Conservation (phyloP, 352 stramenopile genomes). For the Blastocystis sp. region DNA sequence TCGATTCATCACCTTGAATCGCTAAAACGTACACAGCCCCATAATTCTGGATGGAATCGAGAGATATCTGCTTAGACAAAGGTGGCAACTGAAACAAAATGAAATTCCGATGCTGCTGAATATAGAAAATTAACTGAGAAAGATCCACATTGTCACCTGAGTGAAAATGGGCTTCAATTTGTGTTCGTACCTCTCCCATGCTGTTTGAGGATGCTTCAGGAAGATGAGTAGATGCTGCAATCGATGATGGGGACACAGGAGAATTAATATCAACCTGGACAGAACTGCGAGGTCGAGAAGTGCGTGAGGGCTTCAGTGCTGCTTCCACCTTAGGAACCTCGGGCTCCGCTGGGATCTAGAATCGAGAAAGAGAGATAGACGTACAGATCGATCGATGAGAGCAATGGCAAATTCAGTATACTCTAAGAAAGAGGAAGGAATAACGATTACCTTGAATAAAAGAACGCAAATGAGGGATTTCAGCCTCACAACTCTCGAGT, state of each 20-base stretch:
- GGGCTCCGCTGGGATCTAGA: background rate
- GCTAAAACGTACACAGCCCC: background rate
- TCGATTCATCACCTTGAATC: background rate
- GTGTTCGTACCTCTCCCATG: background rate
- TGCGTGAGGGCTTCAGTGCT: background rate
- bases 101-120: background rate
- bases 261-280: background rate
- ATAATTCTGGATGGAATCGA: background rate
- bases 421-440: background rate
- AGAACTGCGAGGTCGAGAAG: background rate
- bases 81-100: background rate
- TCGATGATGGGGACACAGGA: background rate
- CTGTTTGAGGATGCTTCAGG: background rate
- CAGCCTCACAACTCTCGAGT: conserved; percentile 20
- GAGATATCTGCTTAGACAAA: background rate
- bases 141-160: background rate
- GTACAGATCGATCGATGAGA: background rate
- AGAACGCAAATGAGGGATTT: conserved; percentile 12
- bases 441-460: background rate
- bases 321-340: background rate
- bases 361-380: background rate
- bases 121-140: conserved; percentile 19
- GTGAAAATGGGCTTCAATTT: background rate
- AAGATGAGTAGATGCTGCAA: no score
- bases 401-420: conserved; percentile 34